Evolutionary conservation across 1,284 basidiomycete genomes (phyloP), one percentile per base, ranked within the genome.

Genomic region (Tilletia setariae): DNA sequence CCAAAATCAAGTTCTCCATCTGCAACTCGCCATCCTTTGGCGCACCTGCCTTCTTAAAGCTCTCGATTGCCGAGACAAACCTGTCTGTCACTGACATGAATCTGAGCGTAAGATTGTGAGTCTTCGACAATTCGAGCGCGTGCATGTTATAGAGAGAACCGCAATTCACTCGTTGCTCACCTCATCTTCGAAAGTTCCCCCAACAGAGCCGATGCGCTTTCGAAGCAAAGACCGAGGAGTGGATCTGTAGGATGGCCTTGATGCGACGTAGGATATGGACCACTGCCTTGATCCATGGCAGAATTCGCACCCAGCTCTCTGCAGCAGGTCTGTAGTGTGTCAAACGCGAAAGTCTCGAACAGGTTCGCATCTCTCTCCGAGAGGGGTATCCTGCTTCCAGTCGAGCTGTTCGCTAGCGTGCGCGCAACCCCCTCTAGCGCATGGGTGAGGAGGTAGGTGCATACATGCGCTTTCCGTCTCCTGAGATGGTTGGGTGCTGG

Each of bases 61-160:
- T 74, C 35, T 76, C 75, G 21, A 81, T 68, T 59, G 81, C 78
- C 44, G 77, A 70, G 13, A 79, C 68, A 56, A 81, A 81, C 65
- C 75, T 75, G 49, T 78, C 79, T 67, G 76, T 76, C 35, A 82
- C 71, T 28, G 76, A 70, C 42, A 76, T 67, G 67, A 82, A 77
- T 16, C 74, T 68, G 35, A 15, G 21, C n/a, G 28, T 11, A 32
- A 61, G 51, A 53, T 42, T 15, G n/a, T 28, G 28, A 19, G 42
- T n/a, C 46, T 6, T 49, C 32, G 19, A 42, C n/a, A 51, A 32
- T 6, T 43, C 42, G 15, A 53, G 63, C 9, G 15, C 11, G 3
- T 13, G 40, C 46, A 65, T 28, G 2, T 19, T 9, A 21, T 15
- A 23, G 30, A 19, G 16, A 46, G 8, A 19, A 13, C n/a, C 9